Conservation (phyloP, 2,329 filamentous ascomycete species). For the Hypoxylon sp. region DNA sequence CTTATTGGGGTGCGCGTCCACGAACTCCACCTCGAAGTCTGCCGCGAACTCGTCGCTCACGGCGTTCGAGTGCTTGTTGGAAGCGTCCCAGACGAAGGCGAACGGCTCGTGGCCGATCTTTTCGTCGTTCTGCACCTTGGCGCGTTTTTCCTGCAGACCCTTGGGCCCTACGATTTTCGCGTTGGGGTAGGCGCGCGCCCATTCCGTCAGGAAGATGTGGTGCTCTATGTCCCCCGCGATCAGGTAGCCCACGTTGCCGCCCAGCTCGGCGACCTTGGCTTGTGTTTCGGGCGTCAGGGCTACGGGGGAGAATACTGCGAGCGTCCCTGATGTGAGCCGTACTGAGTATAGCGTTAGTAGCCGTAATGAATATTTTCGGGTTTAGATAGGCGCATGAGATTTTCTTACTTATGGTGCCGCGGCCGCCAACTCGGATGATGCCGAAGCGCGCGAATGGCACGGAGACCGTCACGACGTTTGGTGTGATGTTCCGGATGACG, state of each 20-base stretch:
- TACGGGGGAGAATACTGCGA: constrained; percentile 94
- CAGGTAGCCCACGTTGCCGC: constrained; percentile 84
- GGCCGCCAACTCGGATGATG: constrained; percentile 83
- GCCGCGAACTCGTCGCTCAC: constrained; percentile 85
- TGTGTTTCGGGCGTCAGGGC: constrained; percentile 83
- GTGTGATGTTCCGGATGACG: constrained; percentile 89
- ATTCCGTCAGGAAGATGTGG: constrained; percentile 91
- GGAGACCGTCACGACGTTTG: constrained; percentile 82
- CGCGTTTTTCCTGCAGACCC: constrained; percentile 86
- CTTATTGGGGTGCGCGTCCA: constrained; percentile 83
- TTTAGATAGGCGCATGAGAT: not conserved
- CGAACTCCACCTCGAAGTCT: constrained; percentile 90
- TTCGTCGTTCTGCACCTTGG: constrained; percentile 68
- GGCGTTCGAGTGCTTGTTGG: constrained; percentile 63
- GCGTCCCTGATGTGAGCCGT: constrained; percentile 80
- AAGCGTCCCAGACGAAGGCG: constrained; percentile 74
- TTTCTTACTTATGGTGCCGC: constrained; percentile 83
- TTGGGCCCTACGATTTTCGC: constrained; percentile 87
- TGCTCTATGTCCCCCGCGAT: constrained; percentile 92
- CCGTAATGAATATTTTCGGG: not conserved
- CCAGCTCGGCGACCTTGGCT: constrained; percentile 73
- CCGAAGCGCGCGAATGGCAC: constrained; percentile 89
- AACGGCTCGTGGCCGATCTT: constrained; percentile 72
- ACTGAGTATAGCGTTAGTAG: constrained; percentile 64
- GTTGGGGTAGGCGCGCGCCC: constrained; percentile 83